Evolutionary conservation across 2,329 filamentous ascomycete species (phyloP).

Genomic region (Bertia moriformis): DNA sequence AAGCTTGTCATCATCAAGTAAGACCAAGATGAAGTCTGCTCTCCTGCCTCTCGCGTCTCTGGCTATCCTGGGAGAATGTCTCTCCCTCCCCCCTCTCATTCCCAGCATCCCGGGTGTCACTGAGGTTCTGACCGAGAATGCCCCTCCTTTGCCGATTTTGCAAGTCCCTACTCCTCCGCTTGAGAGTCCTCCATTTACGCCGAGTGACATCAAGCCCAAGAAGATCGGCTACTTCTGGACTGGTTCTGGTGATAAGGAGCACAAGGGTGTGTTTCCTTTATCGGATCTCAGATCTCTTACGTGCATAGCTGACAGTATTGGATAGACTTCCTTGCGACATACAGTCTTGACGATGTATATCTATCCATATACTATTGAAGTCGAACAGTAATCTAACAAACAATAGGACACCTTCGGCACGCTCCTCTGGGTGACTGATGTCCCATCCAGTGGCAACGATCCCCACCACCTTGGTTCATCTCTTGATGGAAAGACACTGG

Average conservation of each 20-base stretch:
- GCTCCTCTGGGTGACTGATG: slow-evolving; percentile 40
- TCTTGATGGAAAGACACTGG: slow-evolving; percentile 37
- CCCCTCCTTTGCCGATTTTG: slow-evolving; percentile 39
- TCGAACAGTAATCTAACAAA: not conserved
- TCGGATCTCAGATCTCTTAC: too few relatives aligned
- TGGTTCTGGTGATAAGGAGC: slow-evolving; percentile 40
- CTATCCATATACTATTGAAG: slow-evolving; percentile 1
- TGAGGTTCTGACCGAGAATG: slow-evolving; percentile 31
- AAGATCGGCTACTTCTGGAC: slow-evolving; percentile 55
- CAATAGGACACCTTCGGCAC: slow-evolving; percentile 41
- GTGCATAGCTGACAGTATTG: not conserved
- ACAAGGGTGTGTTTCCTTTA: slow-evolving; percentile 21
- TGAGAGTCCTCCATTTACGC: slow-evolving; percentile 33
- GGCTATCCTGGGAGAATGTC: not conserved
- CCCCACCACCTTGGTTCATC: slow-evolving; percentile 42
- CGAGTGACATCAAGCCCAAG: slow-evolving; percentile 43
- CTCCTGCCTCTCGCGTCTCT: not conserved
- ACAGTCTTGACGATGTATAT: slow-evolving; percentile 25
- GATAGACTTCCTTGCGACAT: slow-evolving; percentile 26
- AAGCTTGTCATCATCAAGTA: not conserved
- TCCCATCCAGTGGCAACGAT: slow-evolving; percentile 41
- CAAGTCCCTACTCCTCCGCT: slow-evolving; percentile 43
- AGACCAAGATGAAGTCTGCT: not conserved
- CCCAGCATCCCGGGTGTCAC: slow-evolving; percentile 44
- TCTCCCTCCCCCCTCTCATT: slow-evolving; percentile 34